Percentiles rank a stretch among this genome's conserved stretches.
These are phyloP conservation scores for Poa annua DNA, from an alignment of 176 grass and related monocot genomes.

Conservation along the genomic window DNA sequence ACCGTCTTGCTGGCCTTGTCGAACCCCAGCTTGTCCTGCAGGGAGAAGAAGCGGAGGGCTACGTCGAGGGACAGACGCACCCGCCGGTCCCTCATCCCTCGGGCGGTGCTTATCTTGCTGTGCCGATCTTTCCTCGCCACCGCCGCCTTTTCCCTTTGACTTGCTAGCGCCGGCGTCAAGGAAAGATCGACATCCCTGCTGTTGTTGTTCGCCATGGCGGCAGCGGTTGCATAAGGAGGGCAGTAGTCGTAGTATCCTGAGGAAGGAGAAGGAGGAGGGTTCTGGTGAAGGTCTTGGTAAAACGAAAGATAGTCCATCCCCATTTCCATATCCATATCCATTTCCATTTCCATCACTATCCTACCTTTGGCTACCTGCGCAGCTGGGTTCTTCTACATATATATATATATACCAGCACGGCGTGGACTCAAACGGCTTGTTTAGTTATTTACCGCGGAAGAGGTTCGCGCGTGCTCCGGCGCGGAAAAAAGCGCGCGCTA, in stretches of 20 bases:
- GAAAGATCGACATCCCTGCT: neutral
- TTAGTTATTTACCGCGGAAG: no score
- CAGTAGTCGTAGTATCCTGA: neutral
- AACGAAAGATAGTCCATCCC: neutral
- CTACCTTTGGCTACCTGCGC: neutral
- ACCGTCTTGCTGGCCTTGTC: conserved; percentile 67
- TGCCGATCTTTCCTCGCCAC: conserved; percentile 34
- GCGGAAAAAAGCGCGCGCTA: no score
- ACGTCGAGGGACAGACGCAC: conserved; percentile 54
- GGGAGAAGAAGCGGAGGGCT: conserved; percentile 45
- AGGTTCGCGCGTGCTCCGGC: no score
- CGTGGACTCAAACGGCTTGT: no score
- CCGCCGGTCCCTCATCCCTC: conserved; percentile 47
- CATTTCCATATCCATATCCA: neutral
- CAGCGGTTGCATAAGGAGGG: conserved; percentile 4
- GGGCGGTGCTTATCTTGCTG: conserved; percentile 53
- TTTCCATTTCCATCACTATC: neutral
- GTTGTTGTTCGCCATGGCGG: neutral
- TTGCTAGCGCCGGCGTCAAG: no score
- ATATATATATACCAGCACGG: no score
- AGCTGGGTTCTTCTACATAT: neutral
- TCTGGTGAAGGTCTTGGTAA: conserved; percentile 23
- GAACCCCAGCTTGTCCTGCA: conserved; percentile 59
- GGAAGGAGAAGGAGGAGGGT: conserved; percentile 15
- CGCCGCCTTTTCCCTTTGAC: neutral